Evolutionary conservation across 1,284 basidiomycete species (phyloP).

Genomic region (Ganoderma meredithae): DNA sequence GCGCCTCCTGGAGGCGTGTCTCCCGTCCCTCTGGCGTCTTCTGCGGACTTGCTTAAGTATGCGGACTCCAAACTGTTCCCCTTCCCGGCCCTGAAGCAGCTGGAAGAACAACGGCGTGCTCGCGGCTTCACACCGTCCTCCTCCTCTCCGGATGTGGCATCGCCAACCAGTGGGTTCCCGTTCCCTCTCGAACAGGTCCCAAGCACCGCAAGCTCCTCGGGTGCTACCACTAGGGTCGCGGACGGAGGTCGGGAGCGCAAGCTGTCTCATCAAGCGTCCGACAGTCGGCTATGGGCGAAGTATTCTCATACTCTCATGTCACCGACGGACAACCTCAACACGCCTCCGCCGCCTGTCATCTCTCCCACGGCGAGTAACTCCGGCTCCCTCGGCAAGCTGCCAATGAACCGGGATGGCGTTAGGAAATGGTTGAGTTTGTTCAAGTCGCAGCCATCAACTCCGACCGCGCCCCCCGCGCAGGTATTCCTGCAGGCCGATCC

Average conservation of each 20-base stretch:
- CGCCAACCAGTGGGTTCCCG: conserved; percentile 54
- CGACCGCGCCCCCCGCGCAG: conserved; percentile 47
- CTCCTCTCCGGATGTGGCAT: conserved; percentile 68
- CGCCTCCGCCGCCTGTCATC: conserved; percentile 41
- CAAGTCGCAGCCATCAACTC: conserved; percentile 49
- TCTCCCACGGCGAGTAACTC: conserved; percentile 46
- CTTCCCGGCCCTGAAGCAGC: conserved; percentile 83
- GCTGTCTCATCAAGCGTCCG: conserved; percentile 73
- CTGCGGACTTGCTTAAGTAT: conserved; percentile 67
- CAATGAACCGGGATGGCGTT: conserved; percentile 75
- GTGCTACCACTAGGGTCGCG: conserved; percentile 60
- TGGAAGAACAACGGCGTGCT: conserved; percentile 75
- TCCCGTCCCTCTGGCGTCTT: conserved; percentile 72
- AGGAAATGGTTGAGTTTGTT: conserved; percentile 77
- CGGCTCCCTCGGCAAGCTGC: conserved; percentile 61
- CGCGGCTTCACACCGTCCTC: conserved; percentile 60
- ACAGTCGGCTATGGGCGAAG: conserved; percentile 64
- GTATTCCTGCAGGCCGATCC: conserved; percentile 42
- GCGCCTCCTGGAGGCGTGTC: conserved; percentile 63
- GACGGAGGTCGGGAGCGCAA: conserved; percentile 63
- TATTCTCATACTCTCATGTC: conserved; percentile 53
- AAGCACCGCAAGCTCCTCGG: conserved; percentile 53
- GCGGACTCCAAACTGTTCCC: conserved; percentile 86
- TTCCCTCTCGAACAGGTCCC: conserved; percentile 46
- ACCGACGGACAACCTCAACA: conserved; percentile 57